Evolutionary conservation across 805 yeast genomes (phyloP).

Genomic region (Kluyveromyces dobzhanskii): DNA sequence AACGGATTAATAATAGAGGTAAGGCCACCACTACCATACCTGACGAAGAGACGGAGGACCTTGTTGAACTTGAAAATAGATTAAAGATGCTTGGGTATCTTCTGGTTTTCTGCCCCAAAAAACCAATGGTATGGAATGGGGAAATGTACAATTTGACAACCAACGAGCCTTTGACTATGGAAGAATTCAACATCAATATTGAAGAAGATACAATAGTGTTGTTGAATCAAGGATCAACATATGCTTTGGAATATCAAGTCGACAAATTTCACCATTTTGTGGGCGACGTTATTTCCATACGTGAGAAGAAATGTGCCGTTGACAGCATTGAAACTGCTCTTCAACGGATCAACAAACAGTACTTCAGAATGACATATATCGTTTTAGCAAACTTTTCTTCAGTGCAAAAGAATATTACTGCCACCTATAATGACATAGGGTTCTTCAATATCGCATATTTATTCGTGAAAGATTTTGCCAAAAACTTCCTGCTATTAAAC

Average conservation of each 20-base stretch:
- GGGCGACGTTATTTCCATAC: slow-evolving; percentile 44
- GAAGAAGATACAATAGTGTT: slow-evolving; percentile 15
- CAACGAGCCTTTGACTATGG: slow-evolving; percentile 23
- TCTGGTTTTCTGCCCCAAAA: slow-evolving; percentile 65
- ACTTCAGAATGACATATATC: slow-evolving; percentile 57
- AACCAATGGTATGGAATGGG: slow-evolving; percentile 91
- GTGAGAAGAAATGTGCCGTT: slow-evolving; percentile 63
- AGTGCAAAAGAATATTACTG: slow-evolving; percentile 45
- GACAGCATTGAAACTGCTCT: slow-evolving; percentile 68
- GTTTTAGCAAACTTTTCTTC: slow-evolving; percentile 54
- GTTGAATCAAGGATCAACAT: slow-evolving; percentile 50
- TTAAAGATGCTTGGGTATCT: slow-evolving; percentile 46
- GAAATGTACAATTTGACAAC: slow-evolving; percentile 47
- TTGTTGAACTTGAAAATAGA: slow-evolving; percentile 20
- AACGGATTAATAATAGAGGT: slow-evolving; percentile 10
- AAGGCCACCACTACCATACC: slow-evolving; percentile 4
- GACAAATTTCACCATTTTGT: slow-evolving; percentile 49
- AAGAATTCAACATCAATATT: slow-evolving; percentile 16
- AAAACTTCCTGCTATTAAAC: slow-evolving; percentile 55
- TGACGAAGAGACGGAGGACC: slow-evolving; percentile 23
- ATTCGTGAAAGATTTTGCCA: slow-evolving; percentile 75
- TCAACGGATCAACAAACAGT: slow-evolving; percentile 52
- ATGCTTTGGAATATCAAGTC: slow-evolving; percentile 46
- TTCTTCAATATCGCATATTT: slow-evolving; percentile 64
- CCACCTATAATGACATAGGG: slow-evolving; percentile 62